Evolutionary conservation across 306 rosid species (phyloP).

Genomic region (Vachellia collinsii): DNA sequence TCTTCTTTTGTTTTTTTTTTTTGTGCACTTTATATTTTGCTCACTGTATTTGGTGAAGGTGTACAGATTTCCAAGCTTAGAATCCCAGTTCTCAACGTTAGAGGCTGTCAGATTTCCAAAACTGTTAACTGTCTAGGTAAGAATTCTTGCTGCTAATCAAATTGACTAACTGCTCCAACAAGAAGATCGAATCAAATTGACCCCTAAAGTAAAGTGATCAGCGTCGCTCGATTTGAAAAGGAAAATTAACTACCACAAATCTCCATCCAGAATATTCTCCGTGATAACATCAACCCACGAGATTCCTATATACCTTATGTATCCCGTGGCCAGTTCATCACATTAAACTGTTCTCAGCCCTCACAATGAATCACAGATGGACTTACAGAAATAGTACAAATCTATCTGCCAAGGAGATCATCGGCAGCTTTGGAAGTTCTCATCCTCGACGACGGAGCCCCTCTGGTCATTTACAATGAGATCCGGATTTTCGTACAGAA

Average conservation of each 20-base stretch:
- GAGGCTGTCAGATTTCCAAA: background rate
- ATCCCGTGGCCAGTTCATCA: slow-evolving; percentile 17
- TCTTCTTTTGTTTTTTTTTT: too few relatives aligned
- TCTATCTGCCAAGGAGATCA: background rate
- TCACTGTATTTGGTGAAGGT: too few relatives aligned
- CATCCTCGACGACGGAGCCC: slow-evolving; percentile 11
- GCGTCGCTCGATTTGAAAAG: background rate
- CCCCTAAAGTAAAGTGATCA: background rate
- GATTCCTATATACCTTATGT: slow-evolving; percentile 32
- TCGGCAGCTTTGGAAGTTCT: slow-evolving; percentile 37
- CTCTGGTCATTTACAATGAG: slow-evolving; percentile 32
- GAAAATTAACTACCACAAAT: slow-evolving; percentile 5
- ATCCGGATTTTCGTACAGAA: slow-evolving; percentile 33
- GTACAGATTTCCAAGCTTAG: too few relatives aligned
- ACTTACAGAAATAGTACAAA: slow-evolving; percentile 22
- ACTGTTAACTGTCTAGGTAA: background rate
- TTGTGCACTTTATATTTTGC: too few relatives aligned
- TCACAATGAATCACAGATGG: slow-evolving; percentile 5
- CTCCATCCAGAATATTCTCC: slow-evolving; percentile 13
- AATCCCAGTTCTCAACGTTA: too few relatives aligned
- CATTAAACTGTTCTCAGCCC: slow-evolving; percentile 20
- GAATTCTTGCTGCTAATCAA: background rate
- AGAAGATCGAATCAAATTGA: background rate
- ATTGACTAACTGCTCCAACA: background rate
- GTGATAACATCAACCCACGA: slow-evolving; percentile 25